phyloP scores from a whole-genome alignment of 2,329 filamentous ascomycete species.

The Chaetomium sp. region DNA sequence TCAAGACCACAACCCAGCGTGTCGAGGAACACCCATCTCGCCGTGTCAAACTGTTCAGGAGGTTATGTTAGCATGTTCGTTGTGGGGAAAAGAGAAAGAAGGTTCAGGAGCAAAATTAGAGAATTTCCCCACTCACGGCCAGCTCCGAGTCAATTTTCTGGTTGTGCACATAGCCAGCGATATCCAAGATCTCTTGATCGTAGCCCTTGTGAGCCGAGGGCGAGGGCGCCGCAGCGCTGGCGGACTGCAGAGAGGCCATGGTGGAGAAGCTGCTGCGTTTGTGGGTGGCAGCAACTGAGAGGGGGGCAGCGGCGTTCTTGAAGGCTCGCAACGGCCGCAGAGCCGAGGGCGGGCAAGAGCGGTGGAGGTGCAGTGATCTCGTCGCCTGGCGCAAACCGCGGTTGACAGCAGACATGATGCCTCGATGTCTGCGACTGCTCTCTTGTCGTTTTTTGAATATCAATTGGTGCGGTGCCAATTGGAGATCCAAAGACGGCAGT shows the following conservation, averaged over 20 bases:
- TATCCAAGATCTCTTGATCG: conserved; percentile 92
- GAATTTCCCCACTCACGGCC: conserved; percentile 66
- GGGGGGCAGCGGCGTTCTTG: conserved; percentile 41
- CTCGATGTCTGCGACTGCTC: conserved; percentile 18
- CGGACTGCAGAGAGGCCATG: conserved; percentile 50
- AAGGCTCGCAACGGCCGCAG: conserved; percentile 42
- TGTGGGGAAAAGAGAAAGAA: conserved; percentile 21
- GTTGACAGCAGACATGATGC: conserved; percentile 56
- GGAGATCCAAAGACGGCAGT: conserved; percentile 11
- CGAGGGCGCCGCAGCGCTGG: conserved; percentile 44
- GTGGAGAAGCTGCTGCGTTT: conserved; percentile 50
- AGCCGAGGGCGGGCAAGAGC: conserved; percentile 43
- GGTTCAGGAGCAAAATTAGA: background rate
- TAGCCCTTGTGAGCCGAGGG: conserved; percentile 63
- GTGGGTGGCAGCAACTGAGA: conserved; percentile 32
- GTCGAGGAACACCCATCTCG: conserved; percentile 94
- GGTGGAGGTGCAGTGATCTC: conserved; percentile 54
- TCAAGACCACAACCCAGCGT: conserved; percentile 96
- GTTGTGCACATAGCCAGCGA: conserved; percentile 92
- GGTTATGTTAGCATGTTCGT: conserved; percentile 28
- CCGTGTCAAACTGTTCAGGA: conserved; percentile 77
- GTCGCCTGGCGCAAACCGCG: conserved; percentile 58
- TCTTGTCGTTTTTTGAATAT: conserved; percentile 24
- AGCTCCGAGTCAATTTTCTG: conserved; percentile 88
- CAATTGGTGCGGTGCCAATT: conserved; percentile 31